Evolutionary conservation across 2,329 filamentous ascomycete genomes (phyloP).

Genomic region (Fusarium oxysporum): DNA sequence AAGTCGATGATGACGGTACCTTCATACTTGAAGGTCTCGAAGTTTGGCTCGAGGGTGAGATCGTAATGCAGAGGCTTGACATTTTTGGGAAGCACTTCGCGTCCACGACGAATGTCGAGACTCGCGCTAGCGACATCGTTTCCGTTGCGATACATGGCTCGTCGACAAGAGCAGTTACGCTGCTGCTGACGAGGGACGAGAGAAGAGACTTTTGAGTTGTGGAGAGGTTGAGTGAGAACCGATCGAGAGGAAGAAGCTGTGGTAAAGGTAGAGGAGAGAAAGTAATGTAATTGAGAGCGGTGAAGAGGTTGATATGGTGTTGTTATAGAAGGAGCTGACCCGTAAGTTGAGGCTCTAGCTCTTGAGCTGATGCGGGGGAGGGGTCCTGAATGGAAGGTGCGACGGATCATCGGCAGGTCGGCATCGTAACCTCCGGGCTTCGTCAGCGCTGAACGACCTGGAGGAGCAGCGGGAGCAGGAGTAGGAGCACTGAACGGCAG

Average conservation of each 20-base stretch:
- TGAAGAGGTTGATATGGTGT: not conserved
- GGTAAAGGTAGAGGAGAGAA: conserved; percentile 6
- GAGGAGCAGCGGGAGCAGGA: not conserved
- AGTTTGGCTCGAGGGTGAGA: conserved; percentile 89
- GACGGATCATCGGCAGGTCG: conserved; percentile 40
- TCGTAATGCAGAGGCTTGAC: conserved; percentile 94
- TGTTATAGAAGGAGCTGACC: conserved; percentile 19
- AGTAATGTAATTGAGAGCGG: conserved; percentile 4
- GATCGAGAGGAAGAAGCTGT: conserved; percentile 3
- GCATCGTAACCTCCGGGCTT: conserved; percentile 23
- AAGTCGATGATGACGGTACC: conserved; percentile 88
- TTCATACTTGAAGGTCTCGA: conserved; percentile 87
- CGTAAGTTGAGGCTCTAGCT: conserved; percentile 35
- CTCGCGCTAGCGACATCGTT: conserved; percentile 39
- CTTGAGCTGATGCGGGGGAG: conserved; percentile 42
- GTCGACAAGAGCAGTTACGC: conserved; percentile 46
- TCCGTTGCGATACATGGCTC: conserved; percentile 47
- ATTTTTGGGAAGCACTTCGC: conserved; percentile 90
- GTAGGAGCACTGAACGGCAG: not conserved
- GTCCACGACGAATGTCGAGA: conserved; percentile 51
- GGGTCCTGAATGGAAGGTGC: conserved; percentile 40
- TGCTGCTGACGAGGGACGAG: conserved; percentile 36
- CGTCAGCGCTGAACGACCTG: not conserved
- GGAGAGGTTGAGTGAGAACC: not conserved
- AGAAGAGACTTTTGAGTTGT: conserved; percentile 9